Evolutionary conservation across 768 basidiomycete species (phyloP).

Genomic region (Mycena leptocephala): DNA sequence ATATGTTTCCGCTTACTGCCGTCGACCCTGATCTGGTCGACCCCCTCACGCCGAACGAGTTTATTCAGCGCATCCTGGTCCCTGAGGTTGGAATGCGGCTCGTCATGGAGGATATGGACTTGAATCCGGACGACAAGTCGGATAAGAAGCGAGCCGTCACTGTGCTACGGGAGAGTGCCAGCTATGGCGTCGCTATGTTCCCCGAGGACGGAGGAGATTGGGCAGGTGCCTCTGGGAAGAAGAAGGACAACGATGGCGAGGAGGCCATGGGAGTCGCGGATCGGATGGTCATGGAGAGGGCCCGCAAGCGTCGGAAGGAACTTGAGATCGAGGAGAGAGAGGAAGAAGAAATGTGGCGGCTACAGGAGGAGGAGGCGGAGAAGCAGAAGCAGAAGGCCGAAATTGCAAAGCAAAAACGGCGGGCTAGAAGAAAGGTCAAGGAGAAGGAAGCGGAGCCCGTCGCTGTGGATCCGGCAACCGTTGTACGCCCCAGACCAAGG

Average conservation of each 20-base stretch:
- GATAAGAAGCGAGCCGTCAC: slow-evolving; percentile 61
- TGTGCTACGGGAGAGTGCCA: slow-evolving; percentile 82
- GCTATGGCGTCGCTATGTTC: slow-evolving; percentile 91
- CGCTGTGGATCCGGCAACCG: slow-evolving; percentile 1
- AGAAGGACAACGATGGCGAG: slow-evolving; percentile 36
- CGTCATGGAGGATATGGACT: slow-evolving; percentile 82
- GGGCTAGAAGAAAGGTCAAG: slow-evolving; percentile 32
- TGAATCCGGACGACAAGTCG: slow-evolving; percentile 56
- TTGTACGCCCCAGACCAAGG: slow-evolving; percentile 21
- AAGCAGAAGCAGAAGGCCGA: slow-evolving; percentile 32
- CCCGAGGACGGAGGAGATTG: slow-evolving; percentile 70
- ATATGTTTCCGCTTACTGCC: slow-evolving; percentile 78
- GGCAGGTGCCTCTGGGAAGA: slow-evolving; percentile 46
- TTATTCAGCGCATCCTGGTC: slow-evolving; percentile 88
- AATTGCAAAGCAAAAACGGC: slow-evolving; percentile 22
- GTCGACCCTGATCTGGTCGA: slow-evolving; percentile 69
- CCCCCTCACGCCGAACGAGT: slow-evolving; percentile 83
- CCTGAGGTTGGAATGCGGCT: slow-evolving; percentile 89
- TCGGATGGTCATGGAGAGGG: slow-evolving; percentile 69
- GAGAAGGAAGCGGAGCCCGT: slow-evolving; percentile 17
- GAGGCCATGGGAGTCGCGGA: slow-evolving; percentile 64
- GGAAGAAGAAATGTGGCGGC: slow-evolving; percentile 45
- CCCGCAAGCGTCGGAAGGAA: slow-evolving; percentile 67
- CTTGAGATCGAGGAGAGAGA: slow-evolving; percentile 60
- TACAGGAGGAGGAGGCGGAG: slow-evolving; percentile 32